Evolutionary conservation across 2,329 filamentous ascomycete genomes (phyloP), one percentile per base, ranked within the genome.

Genomic region (Microcyclospora tardicrescens): DNA sequence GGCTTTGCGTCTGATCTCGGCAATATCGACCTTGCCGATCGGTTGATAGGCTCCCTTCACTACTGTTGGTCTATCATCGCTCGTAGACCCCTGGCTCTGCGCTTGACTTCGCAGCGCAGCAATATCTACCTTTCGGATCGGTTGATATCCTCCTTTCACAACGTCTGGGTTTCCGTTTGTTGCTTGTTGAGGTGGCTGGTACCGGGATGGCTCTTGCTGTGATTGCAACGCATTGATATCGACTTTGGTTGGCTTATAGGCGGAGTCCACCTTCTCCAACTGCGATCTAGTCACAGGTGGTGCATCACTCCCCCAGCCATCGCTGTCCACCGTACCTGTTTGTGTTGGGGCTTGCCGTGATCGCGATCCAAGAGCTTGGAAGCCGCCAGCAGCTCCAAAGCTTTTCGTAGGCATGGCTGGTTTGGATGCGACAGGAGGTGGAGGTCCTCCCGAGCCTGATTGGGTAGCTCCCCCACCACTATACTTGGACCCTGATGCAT

Each of bases 61-160:
- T 5, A 77, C 74, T 1, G 81, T 75, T 3, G 91, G 91, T 39
- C 86, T 73, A 49, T 94, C 82, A 54, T 95, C 85, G 34, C 72
- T 57, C 10, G 56, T 10, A 16, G 56, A 46, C 8, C 72, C 61
- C 59, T 69, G 52, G 68, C 79, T 67, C 69, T 79, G 56, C 64
- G 86, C 67, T 73, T 84, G 58, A 70, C 79, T 65, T 46, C 91
- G 77, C 49, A 98, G 81, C 29, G 85, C 87, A 16, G 81, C 82
- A 62, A 98, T 96, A 55, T 98, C 87, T n/a, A 98, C 83, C 65
- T 95, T 96, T 40, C 91, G 91, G 51, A 98, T 68, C 14, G 91
- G 91, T 59, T 95, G 85, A 61, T 98, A 98, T 12, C 73, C 81
- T 33, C 91, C 91, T 55, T 66, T 82, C 37, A 96, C 77, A 14